Evolutionary conservation across 331 rosid species (phyloP).

Genomic region (Phaseolus coccineus): DNA sequence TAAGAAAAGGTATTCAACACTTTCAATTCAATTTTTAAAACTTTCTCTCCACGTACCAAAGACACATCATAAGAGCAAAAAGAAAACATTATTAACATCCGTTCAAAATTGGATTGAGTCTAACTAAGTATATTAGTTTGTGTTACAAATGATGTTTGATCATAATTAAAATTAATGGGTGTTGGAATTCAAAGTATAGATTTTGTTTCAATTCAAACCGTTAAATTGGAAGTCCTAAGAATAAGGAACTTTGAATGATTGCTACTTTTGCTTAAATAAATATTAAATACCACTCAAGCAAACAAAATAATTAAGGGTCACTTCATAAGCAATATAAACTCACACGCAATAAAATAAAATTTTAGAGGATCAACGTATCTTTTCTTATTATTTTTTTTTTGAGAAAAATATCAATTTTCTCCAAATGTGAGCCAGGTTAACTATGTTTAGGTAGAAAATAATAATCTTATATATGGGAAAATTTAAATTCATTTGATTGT

Average conservation of each 20-base stretch:
- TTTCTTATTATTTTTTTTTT: neutral
- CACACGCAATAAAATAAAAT: neutral
- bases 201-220: slow-evolving; percentile 29
- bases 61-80: neutral
- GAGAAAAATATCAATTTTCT: too few relatives aligned
- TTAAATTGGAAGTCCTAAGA: slow-evolving; percentile 14
- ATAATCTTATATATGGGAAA: too few relatives aligned
- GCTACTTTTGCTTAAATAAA: neutral
- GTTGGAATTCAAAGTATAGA: neutral
- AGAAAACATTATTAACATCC: neutral
- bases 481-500: too few relatives aligned
- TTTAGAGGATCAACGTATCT: neutral
- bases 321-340: neutral
- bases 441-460: too few relatives aligned
- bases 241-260: slow-evolving; percentile 13
- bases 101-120: neutral
- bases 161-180: neutral
- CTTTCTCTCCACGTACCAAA: neutral
- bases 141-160: neutral
- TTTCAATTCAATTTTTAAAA: too few relatives aligned
- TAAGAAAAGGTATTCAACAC: too few relatives aligned
- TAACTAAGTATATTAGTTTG: neutral
- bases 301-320: too few relatives aligned
- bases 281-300: neutral
- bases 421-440: too few relatives aligned